Evolutionary conservation across 2,329 filamentous ascomycete species (phyloP), one percentile per base, ranked within the genome.

Genomic region (Catunica adiposa): DNA sequence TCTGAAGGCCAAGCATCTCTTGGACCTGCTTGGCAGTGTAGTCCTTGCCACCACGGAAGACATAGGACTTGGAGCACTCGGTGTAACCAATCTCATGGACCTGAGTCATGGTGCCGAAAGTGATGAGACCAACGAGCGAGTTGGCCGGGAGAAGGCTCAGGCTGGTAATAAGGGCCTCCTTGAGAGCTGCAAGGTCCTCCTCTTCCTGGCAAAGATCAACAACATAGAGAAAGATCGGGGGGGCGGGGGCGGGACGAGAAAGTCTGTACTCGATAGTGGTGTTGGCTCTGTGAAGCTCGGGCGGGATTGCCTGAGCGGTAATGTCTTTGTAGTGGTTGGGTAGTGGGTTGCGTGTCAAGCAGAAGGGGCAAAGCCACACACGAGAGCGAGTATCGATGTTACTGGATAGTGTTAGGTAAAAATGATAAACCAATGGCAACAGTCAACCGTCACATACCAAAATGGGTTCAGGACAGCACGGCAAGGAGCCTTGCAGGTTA

Each of bases 21-120:
- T 97, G 90, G n/a, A 98, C 89, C 67, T 97, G 89, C 72, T 97
- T 97, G 55, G 89, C 86, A n/a, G 83, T 78, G 69, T 98, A 98
- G 65, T 98, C 92, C 74, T 97, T 98, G 75, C 83, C 96, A 40
- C 92, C 92, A 56, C 90, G 82, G 77, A 98, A 98, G 44, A 98
- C 92, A 65, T 96, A 98, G 4, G 90, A 96, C 71, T 97, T 98
- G 61, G 92, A 88, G 70, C 92, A 98, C 70, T 97, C 92, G 56
- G 86, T 89, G 67, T 98, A 98, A 56, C 92, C 92, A 62, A 98
- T 87, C 70, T 98, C 92, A 67, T 98, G 92, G 17, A 98, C 88
- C 79, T 96, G 89, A 31, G 88, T 82, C 88, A 95, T 97, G 46
- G 92, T 97, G 60, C 92, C 92, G 65, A 81, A 94, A 50, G 87